Evolutionary conservation across 805 yeast species (phyloP).

Genomic region (Cyberlindnera mississippiensis): DNA sequence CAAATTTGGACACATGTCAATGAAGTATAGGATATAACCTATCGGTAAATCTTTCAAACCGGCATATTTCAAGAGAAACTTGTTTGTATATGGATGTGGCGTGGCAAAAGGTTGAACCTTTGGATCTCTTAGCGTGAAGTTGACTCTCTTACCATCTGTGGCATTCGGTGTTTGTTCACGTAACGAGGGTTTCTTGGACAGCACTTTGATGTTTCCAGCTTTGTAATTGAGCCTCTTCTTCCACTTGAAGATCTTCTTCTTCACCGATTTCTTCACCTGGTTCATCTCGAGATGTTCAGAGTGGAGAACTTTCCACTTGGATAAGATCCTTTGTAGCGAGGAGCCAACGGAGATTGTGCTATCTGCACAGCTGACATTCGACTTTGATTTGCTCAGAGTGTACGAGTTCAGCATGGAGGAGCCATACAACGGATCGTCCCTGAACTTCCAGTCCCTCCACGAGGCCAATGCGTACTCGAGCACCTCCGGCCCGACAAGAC

Average conservation of each 20-base stretch:
- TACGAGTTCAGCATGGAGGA: conserved; percentile 32
- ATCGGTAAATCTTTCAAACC: conserved; percentile 73
- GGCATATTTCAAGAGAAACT: conserved; percentile 58
- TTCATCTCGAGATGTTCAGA: conserved; percentile 4
- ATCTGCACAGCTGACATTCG: conserved; percentile 20
- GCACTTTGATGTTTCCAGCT: conserved; percentile 1
- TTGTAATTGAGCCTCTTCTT: conserved; percentile 2
- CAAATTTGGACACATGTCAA: conserved; percentile 65
- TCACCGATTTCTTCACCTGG: conserved; percentile 5
- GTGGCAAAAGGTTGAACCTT: conserved; percentile 32
- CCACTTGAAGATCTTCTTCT: conserved; percentile 8
- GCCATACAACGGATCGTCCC: conserved; percentile 65
- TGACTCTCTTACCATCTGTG: conserved; percentile 3
- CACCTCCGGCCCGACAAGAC: conserved; percentile 8
- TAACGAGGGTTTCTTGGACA: conserved; percentile 1
- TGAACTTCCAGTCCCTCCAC: conserved; percentile 90
- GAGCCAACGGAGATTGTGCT: conserved; percentile 17
- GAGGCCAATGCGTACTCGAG: conserved; percentile 54
- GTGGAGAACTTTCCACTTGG: conserved; percentile 3
- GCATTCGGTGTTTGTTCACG: neutral
- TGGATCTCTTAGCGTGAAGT: conserved; percentile 16
- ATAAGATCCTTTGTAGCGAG: conserved; percentile 14
- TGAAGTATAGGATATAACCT: conserved; percentile 67
- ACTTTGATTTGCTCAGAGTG: conserved; percentile 24
- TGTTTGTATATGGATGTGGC: conserved; percentile 59